Percentiles rank a stretch among this genome's conserved stretches.
Evolutionary conservation across 805 yeast species (phyloP).

Genomic region (Kregervanrija delftensis): DNA sequence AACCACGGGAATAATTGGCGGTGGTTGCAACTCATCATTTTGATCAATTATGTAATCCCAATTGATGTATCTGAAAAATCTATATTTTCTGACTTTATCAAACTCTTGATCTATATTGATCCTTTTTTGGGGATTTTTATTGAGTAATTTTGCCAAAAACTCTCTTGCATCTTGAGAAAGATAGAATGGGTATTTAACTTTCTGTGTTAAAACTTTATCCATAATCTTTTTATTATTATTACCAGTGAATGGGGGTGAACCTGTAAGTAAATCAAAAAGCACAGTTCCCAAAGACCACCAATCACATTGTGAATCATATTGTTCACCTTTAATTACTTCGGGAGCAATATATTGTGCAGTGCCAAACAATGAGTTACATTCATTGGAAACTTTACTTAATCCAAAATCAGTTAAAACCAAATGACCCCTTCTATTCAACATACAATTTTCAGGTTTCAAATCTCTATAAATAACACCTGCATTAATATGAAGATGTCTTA

Average conservation of each 20-base stretch:
- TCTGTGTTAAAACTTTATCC: constrained; percentile 66
- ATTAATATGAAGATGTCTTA: constrained; percentile 60
- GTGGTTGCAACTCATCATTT: constrained; percentile 48
- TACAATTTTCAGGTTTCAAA: constrained; percentile 83
- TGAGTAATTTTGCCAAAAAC: constrained; percentile 53
- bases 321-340: constrained; percentile 71
- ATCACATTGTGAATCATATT: constrained; percentile 75
- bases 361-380: constrained; percentile 57
- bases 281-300: constrained; percentile 93
- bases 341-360: constrained; percentile 90
- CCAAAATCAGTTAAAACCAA: constrained; percentile 85
- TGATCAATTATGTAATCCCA: constrained; percentile 57
- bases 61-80: constrained; percentile 69
- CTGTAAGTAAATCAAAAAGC: constrained; percentile 71
- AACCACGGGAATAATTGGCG: constrained; percentile 79
- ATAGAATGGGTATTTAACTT: constrained; percentile 65
- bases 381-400: constrained; percentile 43
- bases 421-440: constrained; percentile 72
- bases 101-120: constrained; percentile 50
- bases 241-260: constrained; percentile 86
- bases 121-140: constrained; percentile 65
- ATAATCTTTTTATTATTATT: constrained; percentile 67
- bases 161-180: constrained; percentile 78
- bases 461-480: constrained; percentile 84
- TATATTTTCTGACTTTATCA: constrained; percentile 50